phyloP scores from a whole-genome alignment of 768 basidiomycete genomes.

The Scleroderma citrinum region DNA sequence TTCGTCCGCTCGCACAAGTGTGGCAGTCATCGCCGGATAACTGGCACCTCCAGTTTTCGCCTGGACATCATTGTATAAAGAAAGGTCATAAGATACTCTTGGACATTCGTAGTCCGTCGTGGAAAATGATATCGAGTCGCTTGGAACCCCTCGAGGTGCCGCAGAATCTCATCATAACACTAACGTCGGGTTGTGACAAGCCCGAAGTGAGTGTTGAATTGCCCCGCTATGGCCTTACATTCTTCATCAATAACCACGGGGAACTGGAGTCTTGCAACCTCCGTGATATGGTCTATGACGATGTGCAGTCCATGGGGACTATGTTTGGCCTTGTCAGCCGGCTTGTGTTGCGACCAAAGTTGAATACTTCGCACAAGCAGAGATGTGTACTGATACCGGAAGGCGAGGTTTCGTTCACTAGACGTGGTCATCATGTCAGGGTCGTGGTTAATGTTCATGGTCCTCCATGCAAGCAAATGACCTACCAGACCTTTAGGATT shows the following conservation, averaged over 20 bases:
- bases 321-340: conserved; percentile 35
- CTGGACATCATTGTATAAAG: background rate
- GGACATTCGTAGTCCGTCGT: conserved; percentile 15
- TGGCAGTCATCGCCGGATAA: conserved; percentile 15
- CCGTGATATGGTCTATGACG: conserved; percentile 33
- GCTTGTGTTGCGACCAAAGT: conserved; percentile 30
- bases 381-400: conserved; percentile 11
- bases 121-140: conserved; percentile 12
- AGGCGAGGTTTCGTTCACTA: background rate
- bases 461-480: too few relatives aligned
- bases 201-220: too few relatives aligned
- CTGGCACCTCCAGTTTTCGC: too few relatives aligned
- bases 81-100: conserved; percentile 5
- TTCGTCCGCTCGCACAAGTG: conserved; percentile 9
- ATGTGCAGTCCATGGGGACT: conserved; percentile 32
- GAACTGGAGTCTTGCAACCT: conserved; percentile 34
- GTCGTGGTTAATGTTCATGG: too few relatives aligned
- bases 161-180: conserved; percentile 13
- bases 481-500: too few relatives aligned
- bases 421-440: too few relatives aligned
- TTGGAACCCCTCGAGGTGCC: conserved; percentile 11
- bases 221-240: too few relatives aligned
- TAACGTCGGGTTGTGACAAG: too few relatives aligned
- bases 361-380: background rate
- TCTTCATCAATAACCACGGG: too few relatives aligned